phyloP scores from a whole-genome alignment of 768 basidiomycete species.

The Pleurotus pulmonarius region DNA sequence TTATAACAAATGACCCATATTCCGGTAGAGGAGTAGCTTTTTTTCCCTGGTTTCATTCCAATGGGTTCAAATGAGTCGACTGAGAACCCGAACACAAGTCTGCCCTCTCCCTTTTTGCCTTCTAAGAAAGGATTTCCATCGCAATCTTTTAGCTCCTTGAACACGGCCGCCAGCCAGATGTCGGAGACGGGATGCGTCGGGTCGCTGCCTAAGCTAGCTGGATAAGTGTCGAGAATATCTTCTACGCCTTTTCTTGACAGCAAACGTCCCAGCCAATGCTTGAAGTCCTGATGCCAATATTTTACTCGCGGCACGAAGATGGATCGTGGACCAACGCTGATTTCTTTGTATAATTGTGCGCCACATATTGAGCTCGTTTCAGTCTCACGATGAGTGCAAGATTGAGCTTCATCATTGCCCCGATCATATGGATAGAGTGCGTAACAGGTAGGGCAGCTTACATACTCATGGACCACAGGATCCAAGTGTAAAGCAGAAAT shows the following conservation, averaged over 20 bases:
- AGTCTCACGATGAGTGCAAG: conserved; percentile 1
- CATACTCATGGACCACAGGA: conserved; percentile 14
- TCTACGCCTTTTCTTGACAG: conserved; percentile 23
- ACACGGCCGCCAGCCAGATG: neutral
- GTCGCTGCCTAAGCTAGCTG: neutral
- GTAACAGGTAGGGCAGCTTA: conserved; percentile 22
- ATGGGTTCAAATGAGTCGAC: conserved; percentile 2
- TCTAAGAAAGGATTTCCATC: neutral
- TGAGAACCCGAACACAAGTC: neutral
- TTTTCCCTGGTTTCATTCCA: neutral
- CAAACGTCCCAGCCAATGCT: conserved; percentile 21
- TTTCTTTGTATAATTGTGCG: neutral
- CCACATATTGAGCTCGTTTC: neutral
- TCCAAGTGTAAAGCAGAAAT: conserved; percentile 16
- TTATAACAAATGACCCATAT: conserved; percentile 2
- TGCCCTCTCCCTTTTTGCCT: neutral
- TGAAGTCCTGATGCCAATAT: conserved; percentile 20
- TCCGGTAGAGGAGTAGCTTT: neutral
- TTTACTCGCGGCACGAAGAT: conserved; percentile 8
- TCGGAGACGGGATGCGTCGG: neutral
- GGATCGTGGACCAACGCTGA: conserved; percentile 3
- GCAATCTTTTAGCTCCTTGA: neutral
- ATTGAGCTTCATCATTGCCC: neutral
- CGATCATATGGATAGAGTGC: conserved; percentile 14
- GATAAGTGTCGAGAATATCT: conserved; percentile 16